Evolutionary conservation across 768 basidiomycete species (phyloP), one percentile per base, ranked within the genome.

Genomic region (Pluteus cervinus): DNA sequence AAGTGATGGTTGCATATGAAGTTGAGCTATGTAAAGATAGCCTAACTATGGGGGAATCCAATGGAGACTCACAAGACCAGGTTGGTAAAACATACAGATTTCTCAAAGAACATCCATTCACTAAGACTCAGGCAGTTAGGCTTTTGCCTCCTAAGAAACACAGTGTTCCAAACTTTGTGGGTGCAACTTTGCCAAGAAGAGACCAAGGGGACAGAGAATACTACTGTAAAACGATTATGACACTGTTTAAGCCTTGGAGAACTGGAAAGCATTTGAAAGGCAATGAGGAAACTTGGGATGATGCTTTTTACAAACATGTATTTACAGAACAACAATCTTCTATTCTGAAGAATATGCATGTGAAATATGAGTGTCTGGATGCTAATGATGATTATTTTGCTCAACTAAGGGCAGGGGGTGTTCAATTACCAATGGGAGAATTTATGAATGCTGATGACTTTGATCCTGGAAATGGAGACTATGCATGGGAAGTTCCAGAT

Each of bases 151-250:
- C 8, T 10, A 40, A 17, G 24, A 24, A 15, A 1, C 29, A 33
- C 1, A 23, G 34, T 2, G 52, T 58, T 4, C 56, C 57, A 0
- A 54, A 55, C 37, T 60, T 58, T 43, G 33, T 56, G 1, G 56
- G 56, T 3, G 48, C 43, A 1, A 31, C 40, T 2, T 36, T 58
- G 3, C 60, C 60, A 5, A 33, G 51, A 7, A 3, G 34, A 8
- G 58, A 63, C 34, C 25, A 37, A 26, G 60, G 54, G 1, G 60
- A 62, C 41, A 25, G 48, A 12, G 56, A 65, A 22, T 57, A 50
- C 29, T 62, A 62, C 24, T 60, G 57, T 41, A 12, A 30, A 7
- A 48, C 53, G 4, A 61, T 63, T 57, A 31, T 60, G 4, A 40
- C 50, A 0, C 29, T 55, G 0, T 55, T 57, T 34, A 55, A 50